Conservation (phyloP, 257 asterid genomes). For the Ligustrum vulgare region DNA sequence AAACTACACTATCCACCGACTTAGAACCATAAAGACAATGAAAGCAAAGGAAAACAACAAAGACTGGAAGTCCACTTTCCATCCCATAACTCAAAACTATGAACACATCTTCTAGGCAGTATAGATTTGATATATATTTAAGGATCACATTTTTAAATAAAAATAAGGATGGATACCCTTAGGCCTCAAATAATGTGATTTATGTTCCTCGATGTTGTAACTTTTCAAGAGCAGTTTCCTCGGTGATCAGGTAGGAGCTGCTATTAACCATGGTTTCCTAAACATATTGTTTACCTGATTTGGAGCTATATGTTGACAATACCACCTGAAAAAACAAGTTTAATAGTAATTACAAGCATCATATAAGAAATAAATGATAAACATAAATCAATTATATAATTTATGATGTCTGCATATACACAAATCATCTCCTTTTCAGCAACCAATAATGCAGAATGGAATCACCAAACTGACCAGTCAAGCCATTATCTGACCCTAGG, state of each 20-base stretch:
- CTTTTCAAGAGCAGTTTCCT: constrained; percentile 78
- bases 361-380: background rate
- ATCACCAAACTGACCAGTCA: constrained; percentile 99
- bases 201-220: constrained; percentile 74
- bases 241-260: constrained; percentile 74
- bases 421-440: constrained; percentile 67
- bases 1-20: constrained; percentile 51
- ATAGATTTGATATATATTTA: background rate
- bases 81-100: background rate
- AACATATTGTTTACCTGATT: constrained; percentile 81
- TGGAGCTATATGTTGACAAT: constrained; percentile 90
- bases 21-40: constrained; percentile 15
- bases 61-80: background rate
- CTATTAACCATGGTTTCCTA: constrained; percentile 94
- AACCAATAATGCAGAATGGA: constrained; percentile 91
- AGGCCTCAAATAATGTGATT: constrained; percentile 83
- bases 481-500: constrained; percentile 76
- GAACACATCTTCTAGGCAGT: background rate
- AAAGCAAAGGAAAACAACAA: background rate
- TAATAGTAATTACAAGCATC: constrained; percentile 2
- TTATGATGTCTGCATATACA: background rate
- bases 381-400: background rate
- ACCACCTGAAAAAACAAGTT: constrained; percentile 54
- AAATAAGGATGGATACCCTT: constrained; percentile 43
- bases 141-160: background rate